These are phyloP conservation scores for Datura wrightii DNA, from an alignment of 257 asterid genomes.

Conservation along the genomic window DNA sequence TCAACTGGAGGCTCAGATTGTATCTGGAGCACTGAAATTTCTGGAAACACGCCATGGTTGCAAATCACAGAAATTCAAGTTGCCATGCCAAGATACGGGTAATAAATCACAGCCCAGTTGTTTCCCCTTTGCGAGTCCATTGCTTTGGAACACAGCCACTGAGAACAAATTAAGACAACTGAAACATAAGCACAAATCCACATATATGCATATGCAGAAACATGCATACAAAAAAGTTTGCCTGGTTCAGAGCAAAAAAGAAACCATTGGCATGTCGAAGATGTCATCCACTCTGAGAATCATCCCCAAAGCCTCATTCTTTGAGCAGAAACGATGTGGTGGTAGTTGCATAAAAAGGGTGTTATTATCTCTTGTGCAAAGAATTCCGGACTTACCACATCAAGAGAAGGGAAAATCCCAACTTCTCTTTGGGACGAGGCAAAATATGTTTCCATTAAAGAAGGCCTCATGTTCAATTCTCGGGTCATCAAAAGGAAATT, in stretches of 20 bases:
- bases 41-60: background rate
- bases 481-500: background rate
- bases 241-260: background rate
- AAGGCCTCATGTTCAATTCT: background rate
- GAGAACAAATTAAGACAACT: background rate
- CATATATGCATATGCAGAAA: background rate
- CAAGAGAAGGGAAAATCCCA: background rate
- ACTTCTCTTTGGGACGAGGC: background rate
- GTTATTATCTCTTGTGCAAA: slow-evolving; percentile 1
- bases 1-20: slow-evolving; percentile 23
- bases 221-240: background rate
- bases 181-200: background rate
- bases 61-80: background rate
- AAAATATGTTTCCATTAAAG: background rate
- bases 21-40: background rate
- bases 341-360: slow-evolving; percentile 45
- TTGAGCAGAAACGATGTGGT: background rate
- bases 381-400: background rate
- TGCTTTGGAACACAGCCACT: background rate
- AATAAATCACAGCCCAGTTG: background rate
- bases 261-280: slow-evolving; percentile 32
- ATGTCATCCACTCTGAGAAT: background rate
- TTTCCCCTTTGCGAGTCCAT: background rate
- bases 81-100: background rate
- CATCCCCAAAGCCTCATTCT: background rate